Evolutionary conservation across 768 basidiomycete species (phyloP), one percentile per base, ranked within the genome.

Genomic region (Pisolithus marmoratus): DNA sequence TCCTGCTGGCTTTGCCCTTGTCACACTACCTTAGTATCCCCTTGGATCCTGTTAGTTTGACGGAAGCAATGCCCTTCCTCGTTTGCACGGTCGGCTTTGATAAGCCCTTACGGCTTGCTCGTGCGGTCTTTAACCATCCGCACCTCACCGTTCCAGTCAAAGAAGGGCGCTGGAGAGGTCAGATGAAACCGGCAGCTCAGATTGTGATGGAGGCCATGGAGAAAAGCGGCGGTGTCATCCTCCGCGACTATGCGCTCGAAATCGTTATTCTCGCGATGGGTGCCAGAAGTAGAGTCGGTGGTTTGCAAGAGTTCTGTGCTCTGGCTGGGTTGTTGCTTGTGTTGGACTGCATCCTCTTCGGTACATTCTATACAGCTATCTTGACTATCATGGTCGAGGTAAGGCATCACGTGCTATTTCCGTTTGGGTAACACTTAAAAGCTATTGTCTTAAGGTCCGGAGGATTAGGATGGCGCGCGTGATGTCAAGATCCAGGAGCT

Each of bases 61-160:
- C 90, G 9, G 96, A 99, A 68, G 95, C 96, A 0, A 80, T 99
- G 0, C 96, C 96, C 0, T 98, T 98, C 83, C 76, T 98, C 45
- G 94, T 99, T 34, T 95, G 95, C 68, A 96, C 94, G 2, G 84
- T 99, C 54, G 95, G 95, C 7, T 99, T 98, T 67, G 96, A 99
- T 71, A 98, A 99, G 67, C 95, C 94, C 0, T 84, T 95, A 43
- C 82, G 90, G 7, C 83, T 99, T 23, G 94, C 94, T 2, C 79
- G 85, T 12, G 87, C 93, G 2, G 90, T 98, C 15, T 91, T 97
- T 71, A 79, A 82, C 26, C 89, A 94, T 59, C 90, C 88, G 2
- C 80, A 87, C 45, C 70, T 84, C 24, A 60, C 62, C n/a, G 58
- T 62, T 34, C 70, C 76, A 19, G 66, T 67, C 45, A 65, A 46